Evolutionary conservation across 306 rosid genomes (phyloP).

Genomic region (Rosa rugosa): DNA sequence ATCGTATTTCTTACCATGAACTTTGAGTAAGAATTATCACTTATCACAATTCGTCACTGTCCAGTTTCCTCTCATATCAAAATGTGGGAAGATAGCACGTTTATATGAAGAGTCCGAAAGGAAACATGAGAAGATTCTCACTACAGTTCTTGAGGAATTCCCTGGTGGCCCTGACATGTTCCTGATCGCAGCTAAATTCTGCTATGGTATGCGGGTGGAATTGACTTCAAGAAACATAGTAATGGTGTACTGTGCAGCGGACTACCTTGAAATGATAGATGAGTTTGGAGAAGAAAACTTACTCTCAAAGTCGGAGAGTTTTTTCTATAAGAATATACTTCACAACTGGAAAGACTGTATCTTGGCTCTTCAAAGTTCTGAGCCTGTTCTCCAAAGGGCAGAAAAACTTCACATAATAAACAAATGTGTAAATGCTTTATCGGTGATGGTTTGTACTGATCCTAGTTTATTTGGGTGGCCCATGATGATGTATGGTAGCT

Average conservation of each 20-base stretch:
- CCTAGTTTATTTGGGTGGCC: conserved; percentile 99
- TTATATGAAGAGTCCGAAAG: conserved; percentile 54
- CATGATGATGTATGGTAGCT: conserved; percentile 98
- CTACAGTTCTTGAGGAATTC: conserved; percentile 59
- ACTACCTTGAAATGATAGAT: conserved; percentile 88
- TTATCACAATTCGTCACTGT: conserved; percentile 27
- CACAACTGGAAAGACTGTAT: conserved; percentile 93
- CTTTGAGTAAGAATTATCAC: conserved; percentile 23
- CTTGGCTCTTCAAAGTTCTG: conserved; percentile 82
- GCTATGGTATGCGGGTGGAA: conserved; percentile 70
- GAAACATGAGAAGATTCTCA: conserved; percentile 36
- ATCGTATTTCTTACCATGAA: conserved; percentile 15
- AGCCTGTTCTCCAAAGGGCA: conserved; percentile 55
- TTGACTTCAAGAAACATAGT: conserved; percentile 72
- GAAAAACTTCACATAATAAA: conserved; percentile 67
- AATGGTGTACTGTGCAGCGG: conserved; percentile 69
- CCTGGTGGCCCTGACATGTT: conserved; percentile 88
- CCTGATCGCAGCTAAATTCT: conserved; percentile 66
- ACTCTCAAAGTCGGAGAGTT: conserved; percentile 63
- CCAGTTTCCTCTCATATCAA: conserved; percentile 94
- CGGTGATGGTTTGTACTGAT: conserved; percentile 93
- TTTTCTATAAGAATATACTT: conserved; percentile 63
- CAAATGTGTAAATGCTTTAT: conserved; percentile 72
- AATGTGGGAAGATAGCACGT: conserved; percentile 70
- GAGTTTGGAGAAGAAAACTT: conserved; percentile 82